phyloP scores from a whole-genome alignment of 2,329 filamentous ascomycete species.

The Talaromyces sp. region DNA sequence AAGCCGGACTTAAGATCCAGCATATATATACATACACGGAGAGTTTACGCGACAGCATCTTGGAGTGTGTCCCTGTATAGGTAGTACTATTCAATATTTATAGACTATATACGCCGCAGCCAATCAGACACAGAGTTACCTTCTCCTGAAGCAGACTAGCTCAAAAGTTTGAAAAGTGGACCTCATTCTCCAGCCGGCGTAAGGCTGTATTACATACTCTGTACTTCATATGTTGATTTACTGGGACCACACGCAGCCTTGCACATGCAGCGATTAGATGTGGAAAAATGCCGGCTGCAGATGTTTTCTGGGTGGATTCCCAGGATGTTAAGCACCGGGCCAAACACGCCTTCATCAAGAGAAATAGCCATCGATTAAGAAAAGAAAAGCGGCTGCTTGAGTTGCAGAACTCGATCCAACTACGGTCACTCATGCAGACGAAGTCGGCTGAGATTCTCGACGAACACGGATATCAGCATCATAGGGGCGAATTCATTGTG shows the following conservation, averaged over 20 bases:
- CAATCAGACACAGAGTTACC: neutral
- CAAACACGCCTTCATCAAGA: constrained; percentile 1
- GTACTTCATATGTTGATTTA: too few species aligned
- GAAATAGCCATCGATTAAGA: neutral
- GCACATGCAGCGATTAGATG: neutral
- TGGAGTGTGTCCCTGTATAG: neutral
- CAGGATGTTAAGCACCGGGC: neutral
- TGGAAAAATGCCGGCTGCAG: neutral
- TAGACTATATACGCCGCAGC: neutral
- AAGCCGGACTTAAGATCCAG: constrained; percentile 10
- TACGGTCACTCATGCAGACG: neutral
- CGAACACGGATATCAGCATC: neutral
- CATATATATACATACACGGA: constrained; percentile 7
- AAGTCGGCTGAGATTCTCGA: neutral
- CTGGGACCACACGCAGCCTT: too few species aligned
- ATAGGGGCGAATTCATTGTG: neutral
- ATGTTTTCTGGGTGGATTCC: neutral
- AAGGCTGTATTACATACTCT: too few species aligned
- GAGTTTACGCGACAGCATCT: neutral
- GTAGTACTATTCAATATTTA: too few species aligned
- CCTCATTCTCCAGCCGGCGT: too few species aligned
- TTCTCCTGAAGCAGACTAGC: neutral
- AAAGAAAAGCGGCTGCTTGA: neutral
- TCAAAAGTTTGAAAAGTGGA: too few species aligned
- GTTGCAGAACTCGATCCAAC: neutral